Base-by-base conservation (phyloP, 306 rosid genomes). In the Trifolium repens region DNA sequence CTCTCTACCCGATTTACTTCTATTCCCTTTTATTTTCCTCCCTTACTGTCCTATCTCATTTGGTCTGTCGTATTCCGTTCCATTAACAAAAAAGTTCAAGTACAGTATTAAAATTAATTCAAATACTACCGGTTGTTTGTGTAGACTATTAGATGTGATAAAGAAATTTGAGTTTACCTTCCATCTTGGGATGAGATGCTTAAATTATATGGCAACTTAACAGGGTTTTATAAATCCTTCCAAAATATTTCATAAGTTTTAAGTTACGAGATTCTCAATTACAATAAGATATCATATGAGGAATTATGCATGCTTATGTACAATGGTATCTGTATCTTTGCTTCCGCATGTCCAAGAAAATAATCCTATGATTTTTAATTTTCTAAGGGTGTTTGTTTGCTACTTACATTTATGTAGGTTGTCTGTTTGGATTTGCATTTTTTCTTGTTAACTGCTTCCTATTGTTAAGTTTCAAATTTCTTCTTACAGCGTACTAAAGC, bases 401-500 rank as follows among this genome's bases (percentile, higher is more conserved):
- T 17, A 66, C 70, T 60, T 80, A 52, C 32, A 58, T 32, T 47
- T 43, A 55, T 59, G n/a, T 24, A 67, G 60, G 66, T 52, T 76
- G 65, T 65, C 19, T 58, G 26, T 74, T 35, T 75, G 27, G 7
- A 34, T 44, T 70, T 72, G 32, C 26, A 64, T 58, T 42, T 19
- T 34, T 70, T n/a, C 60, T 52, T 14, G 42, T 74, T 68, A 50
- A 73, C 53, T 77, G 19, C 67, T 80, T 46, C 55, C 40, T 73
- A 63, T 76, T 78, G 60, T 84, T 74, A 40, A 61, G 13, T 70
- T 74, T 44, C 62, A 72, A 4, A 61, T 83, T 50, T 73, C 60
- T 82, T 82, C 53, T 74, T 77, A 49, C 89, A 94, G 99, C 88
- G 75, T 66, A 78, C 80, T 77, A 71, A 73, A 74, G 84, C 75